Conservation (phyloP, 805 yeast species). For the Lipomyces japonicus region DNA sequence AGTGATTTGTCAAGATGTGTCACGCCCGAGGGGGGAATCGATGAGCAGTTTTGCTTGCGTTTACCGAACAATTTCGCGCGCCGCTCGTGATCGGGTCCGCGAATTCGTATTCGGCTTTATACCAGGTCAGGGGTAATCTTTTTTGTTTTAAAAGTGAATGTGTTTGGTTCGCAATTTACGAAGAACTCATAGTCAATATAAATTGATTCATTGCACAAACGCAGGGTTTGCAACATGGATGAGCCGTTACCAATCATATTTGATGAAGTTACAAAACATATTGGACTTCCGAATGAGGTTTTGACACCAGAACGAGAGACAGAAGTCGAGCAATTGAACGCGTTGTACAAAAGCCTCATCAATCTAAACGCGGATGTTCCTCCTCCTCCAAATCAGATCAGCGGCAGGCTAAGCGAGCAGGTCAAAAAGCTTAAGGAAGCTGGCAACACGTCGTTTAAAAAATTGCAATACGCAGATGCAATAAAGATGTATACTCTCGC, state of each 20-base stretch:
- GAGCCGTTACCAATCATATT: constrained; percentile 2
- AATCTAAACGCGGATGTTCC: constrained; percentile 38
- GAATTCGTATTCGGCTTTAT: no score
- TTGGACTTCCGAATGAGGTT: constrained; percentile 9
- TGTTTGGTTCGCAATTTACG: neutral
- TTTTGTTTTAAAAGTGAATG: no score
- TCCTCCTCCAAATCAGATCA: constrained; percentile 36
- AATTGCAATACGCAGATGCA: constrained; percentile 36
- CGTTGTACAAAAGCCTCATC: constrained; percentile 35
- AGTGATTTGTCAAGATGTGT: no score
- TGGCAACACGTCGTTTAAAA: constrained; percentile 35
- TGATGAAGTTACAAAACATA: constrained; percentile 23
- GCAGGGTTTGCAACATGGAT: no score
- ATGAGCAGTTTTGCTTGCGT: no score
- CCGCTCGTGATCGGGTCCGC: no score
- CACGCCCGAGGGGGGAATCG: no score
- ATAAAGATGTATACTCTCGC: constrained; percentile 39
- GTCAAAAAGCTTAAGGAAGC: constrained; percentile 38
- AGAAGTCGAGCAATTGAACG: constrained; percentile 35
- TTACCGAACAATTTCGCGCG: no score
- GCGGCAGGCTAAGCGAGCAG: constrained; percentile 33
- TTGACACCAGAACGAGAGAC: constrained; percentile 25
- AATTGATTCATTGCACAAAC: neutral
- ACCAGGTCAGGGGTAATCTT: no score
- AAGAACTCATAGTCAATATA: neutral